A percentile compares a stretch with the other conserved stretches of the same genome.
Conservation (phyloP, 352 stramenopile species). For the Phytophthora megakarya region DNA sequence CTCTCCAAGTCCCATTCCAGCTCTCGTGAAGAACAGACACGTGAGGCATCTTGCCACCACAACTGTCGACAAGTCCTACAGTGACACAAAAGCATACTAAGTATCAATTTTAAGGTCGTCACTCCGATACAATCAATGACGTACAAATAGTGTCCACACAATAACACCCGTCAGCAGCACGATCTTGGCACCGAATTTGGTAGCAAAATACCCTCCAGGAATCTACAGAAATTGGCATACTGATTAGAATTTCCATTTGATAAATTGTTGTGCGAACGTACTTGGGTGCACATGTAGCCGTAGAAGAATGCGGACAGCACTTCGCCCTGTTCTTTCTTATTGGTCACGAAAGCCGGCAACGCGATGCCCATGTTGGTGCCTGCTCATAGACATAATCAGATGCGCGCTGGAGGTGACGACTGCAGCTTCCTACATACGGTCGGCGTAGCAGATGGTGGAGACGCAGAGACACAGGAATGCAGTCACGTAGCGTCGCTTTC, state of each 20-base stretch:
- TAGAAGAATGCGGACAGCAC: slow-evolving; percentile 89
- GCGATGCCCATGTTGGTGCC: slow-evolving; percentile 90
- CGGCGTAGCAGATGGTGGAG: slow-evolving; percentile 86
- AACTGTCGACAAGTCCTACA: slow-evolving; percentile 76
- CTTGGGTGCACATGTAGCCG: slow-evolving; percentile 87
- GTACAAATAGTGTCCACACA: slow-evolving; percentile 83
- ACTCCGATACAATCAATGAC: slow-evolving; percentile 10
- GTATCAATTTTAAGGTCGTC: background rate
- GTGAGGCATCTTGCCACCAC: slow-evolving; percentile 60
- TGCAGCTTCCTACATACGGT: slow-evolving; percentile 60
- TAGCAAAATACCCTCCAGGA: slow-evolving; percentile 73
- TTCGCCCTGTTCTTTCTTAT: slow-evolving; percentile 80
- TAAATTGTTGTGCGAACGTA: slow-evolving; percentile 15
- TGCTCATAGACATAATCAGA: slow-evolving; percentile 34
- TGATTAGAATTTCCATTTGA: no score
- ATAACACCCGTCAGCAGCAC: slow-evolving; percentile 79
- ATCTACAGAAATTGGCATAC: slow-evolving; percentile 52
- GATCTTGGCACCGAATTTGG: slow-evolving; percentile 69
- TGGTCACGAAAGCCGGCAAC: slow-evolving; percentile 71
- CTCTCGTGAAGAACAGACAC: slow-evolving; percentile 76
- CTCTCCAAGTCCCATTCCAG: slow-evolving; percentile 84
- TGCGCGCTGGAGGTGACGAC: background rate
- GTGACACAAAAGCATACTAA: slow-evolving; percentile 2
- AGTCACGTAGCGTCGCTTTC: slow-evolving; percentile 70
- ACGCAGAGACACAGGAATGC: slow-evolving; percentile 75